These are phyloP conservation scores for Salix arbutifolia DNA, from an alignment of 345 rosid genomes.

Conservation along the genomic window DNA sequence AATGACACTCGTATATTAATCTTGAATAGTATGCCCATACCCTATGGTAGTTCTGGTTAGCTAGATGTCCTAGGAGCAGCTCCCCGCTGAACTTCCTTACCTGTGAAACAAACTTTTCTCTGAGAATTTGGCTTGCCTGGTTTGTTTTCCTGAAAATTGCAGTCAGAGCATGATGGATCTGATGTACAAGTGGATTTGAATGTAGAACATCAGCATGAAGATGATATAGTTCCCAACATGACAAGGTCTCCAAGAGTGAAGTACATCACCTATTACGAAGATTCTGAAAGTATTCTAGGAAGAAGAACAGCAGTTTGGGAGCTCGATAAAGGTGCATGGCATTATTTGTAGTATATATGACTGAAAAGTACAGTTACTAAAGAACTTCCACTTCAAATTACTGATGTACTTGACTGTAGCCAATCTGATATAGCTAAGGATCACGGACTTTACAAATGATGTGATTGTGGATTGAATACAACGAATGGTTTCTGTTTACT, in stretches of 20 bases:
- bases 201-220: slow-evolving; percentile 69
- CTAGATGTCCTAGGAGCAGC: too few relatives aligned
- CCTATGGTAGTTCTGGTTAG: too few relatives aligned
- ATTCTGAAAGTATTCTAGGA: slow-evolving; percentile 80
- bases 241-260: slow-evolving; percentile 73
- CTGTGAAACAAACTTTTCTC: not conserved
- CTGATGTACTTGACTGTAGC: not conserved
- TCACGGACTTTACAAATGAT: slow-evolving; percentile 4
- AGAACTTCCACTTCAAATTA: slow-evolving; percentile 5
- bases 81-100: too few relatives aligned
- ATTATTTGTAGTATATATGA: slow-evolving; percentile 5
- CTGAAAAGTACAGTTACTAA: slow-evolving; percentile 9
- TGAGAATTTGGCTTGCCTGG: slow-evolving; percentile 5
- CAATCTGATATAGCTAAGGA: slow-evolving; percentile 8
- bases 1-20: too few relatives aligned
- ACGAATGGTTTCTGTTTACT: not conserved
- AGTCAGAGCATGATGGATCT: slow-evolving; percentile 95
- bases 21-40: too few relatives aligned
- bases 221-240: slow-evolving; percentile 82
- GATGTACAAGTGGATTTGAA: slow-evolving; percentile 73
- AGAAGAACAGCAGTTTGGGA: slow-evolving; percentile 98
- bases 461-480: not conserved
- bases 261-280: slow-evolving; percentile 88
- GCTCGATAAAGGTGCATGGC: slow-evolving; percentile 72
- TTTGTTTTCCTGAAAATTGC: slow-evolving; percentile 32